Conservation (phyloP, 306 rosid species). For the Castanospermum australe region DNA sequence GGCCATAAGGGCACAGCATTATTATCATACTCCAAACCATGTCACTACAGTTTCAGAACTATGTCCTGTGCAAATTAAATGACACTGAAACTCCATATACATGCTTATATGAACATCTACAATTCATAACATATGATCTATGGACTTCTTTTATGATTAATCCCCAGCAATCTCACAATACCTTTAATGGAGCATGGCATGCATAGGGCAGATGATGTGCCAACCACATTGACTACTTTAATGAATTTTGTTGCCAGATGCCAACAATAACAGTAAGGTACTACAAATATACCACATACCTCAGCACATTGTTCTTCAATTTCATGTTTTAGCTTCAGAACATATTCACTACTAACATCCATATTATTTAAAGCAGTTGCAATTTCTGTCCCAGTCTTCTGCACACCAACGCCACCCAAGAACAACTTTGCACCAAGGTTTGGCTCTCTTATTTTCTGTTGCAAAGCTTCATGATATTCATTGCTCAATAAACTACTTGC, state of each 20-base stretch:
- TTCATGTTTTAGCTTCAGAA: conserved; percentile 83
- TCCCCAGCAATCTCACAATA: no score
- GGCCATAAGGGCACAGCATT: neutral
- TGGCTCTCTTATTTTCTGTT: conserved; percentile 82
- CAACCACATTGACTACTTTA: neutral
- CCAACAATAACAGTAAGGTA: conserved; percentile 1
- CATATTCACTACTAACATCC: conserved; percentile 89
- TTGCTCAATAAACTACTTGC: conserved; percentile 82
- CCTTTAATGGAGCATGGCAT: no score
- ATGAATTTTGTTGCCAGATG: neutral
- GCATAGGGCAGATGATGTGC: no score
- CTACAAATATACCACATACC: conserved; percentile 51
- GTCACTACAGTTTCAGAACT: no score
- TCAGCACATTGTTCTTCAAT: conserved; percentile 93
- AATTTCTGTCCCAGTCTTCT: conserved; percentile 84
- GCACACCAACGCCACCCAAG: conserved; percentile 88
- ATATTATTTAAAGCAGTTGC: conserved; percentile 88
- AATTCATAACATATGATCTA: no score
- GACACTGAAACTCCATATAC: no score
- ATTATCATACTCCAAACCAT: neutral
- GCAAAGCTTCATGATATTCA: conserved; percentile 90
- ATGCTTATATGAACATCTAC: no score
- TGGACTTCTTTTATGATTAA: no score
- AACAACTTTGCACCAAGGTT: conserved; percentile 93
- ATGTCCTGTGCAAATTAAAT: no score